Evolutionary conservation across 306 rosid species (phyloP).

Genomic region (Betula pendula): DNA sequence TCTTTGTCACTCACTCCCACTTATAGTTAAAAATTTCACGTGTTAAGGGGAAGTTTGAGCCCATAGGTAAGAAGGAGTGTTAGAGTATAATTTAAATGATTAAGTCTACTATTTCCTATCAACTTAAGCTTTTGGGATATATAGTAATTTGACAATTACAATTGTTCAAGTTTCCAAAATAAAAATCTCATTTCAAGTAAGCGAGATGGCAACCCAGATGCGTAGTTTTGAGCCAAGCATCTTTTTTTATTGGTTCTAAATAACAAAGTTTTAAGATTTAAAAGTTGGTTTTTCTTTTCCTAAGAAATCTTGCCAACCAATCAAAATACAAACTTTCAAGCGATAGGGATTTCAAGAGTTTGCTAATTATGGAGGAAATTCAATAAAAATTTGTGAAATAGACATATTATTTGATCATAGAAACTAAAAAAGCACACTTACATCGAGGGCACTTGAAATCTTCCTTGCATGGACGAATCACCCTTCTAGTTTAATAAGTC

Average conservation of each 20-base stretch:
- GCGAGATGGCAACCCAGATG: neutral
- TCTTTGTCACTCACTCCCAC: too few species aligned
- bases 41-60: too few species aligned
- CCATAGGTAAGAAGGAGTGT: too few species aligned
- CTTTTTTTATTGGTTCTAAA: neutral
- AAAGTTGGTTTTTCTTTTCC: too few species aligned
- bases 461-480: neutral
- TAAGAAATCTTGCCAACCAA: neutral
- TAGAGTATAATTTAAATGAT: too few species aligned
- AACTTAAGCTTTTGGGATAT: too few species aligned
- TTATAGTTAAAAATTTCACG: too few species aligned
- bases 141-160: too few species aligned
- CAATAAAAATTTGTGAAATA: neutral
- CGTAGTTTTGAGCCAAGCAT: too few species aligned
- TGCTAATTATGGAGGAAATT: neutral
- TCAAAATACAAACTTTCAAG: neutral
- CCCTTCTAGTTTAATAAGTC: neutral
- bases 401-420: neutral
- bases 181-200: neutral
- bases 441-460: neutral
- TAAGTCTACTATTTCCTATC: too few species aligned
- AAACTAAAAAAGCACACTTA: neutral
- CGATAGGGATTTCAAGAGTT: neutral
- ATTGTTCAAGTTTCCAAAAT: neutral
- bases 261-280: too few species aligned